Percentiles rank a stretch among this genome's conserved stretches.
Evolutionary conservation across 2,329 filamentous ascomycete species (phyloP).

Genomic region (Lecanicillium sp.): DNA sequence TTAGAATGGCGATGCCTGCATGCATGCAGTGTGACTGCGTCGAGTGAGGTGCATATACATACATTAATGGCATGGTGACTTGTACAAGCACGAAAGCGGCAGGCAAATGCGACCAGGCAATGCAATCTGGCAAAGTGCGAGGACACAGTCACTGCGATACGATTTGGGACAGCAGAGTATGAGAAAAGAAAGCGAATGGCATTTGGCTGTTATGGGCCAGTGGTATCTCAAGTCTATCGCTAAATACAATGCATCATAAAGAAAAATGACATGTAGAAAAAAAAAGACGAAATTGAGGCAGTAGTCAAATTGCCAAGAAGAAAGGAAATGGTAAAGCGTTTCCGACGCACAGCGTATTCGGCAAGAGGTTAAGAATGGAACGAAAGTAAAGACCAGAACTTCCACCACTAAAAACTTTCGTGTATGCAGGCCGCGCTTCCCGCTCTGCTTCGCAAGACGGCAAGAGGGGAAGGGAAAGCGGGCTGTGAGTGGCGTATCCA

Average conservation of each 20-base stretch:
- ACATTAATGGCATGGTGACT: too few relatives aligned
- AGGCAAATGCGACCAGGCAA: too few relatives aligned
- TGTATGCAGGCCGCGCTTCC: not conserved
- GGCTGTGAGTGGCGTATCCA: not conserved
- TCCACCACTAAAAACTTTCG: not conserved
- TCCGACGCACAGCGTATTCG: slow-evolving; percentile 7
- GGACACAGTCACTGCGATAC: not conserved
- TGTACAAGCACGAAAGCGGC: too few relatives aligned
- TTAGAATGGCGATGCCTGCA: too few relatives aligned
- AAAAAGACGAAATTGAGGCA: not conserved
- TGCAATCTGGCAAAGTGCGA: too few relatives aligned
- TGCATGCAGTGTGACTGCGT: too few relatives aligned
- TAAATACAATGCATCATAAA: slow-evolving; percentile 4
- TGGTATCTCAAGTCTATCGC: slow-evolving; percentile 13
- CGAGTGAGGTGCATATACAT: too few relatives aligned
- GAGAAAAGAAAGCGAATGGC: slow-evolving; percentile 6
- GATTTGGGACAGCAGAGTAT: not conserved
- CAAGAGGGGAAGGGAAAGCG: not conserved
- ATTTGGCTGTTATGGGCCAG: slow-evolving; percentile 2
- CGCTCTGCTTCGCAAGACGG: not conserved
- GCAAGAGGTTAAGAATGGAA: not conserved
- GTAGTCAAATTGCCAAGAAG: not conserved
- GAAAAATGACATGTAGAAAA: not conserved
- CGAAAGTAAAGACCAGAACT: not conserved
- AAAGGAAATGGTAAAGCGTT: not conserved